Conservation (phyloP, 176 grass and related monocot genomes). For the Aegilops tauschii region DNA sequence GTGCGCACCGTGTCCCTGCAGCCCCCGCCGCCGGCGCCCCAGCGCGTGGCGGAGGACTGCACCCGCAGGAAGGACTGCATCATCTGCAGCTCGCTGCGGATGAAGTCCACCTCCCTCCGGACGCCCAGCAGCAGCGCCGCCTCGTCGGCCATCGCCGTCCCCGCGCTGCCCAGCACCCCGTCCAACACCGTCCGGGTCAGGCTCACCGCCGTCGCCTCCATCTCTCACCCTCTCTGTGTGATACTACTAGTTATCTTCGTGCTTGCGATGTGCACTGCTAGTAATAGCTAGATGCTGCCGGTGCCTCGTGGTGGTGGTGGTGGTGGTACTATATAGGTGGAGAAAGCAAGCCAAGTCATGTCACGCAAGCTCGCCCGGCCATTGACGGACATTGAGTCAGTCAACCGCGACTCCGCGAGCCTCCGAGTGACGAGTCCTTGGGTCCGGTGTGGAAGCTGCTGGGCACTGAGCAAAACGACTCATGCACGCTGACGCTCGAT, state of each 20-base stretch:
- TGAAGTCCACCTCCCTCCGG: background rate
- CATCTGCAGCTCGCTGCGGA: background rate
- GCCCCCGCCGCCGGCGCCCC: background rate
- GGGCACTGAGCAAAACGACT: too few relatives aligned
- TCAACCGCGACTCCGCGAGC: too few relatives aligned
- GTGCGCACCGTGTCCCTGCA: background rate
- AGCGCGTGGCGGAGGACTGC: background rate
- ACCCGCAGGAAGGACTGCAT: background rate
- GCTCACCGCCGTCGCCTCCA: background rate
- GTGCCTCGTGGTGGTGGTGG: background rate
- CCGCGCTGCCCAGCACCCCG: background rate
- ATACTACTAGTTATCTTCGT: too few relatives aligned
- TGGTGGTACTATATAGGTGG: too few relatives aligned
- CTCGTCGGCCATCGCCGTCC: background rate
- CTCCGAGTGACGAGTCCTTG: too few relatives aligned
- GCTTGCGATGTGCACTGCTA: too few relatives aligned
- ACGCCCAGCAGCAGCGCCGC: background rate
- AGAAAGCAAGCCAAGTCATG: too few relatives aligned
- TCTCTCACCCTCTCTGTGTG: background rate
- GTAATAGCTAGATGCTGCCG: too few relatives aligned
- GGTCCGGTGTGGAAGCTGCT: too few relatives aligned
- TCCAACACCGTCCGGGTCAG: background rate
- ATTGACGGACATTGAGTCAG: too few relatives aligned
- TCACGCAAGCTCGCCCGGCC: too few relatives aligned
- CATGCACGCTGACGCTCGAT: too few relatives aligned